Evolutionary conservation across 1,284 basidiomycete species (phyloP), one percentile per base, ranked within the genome.

Genomic region (Taiwanofungus camphoratus): DNA sequence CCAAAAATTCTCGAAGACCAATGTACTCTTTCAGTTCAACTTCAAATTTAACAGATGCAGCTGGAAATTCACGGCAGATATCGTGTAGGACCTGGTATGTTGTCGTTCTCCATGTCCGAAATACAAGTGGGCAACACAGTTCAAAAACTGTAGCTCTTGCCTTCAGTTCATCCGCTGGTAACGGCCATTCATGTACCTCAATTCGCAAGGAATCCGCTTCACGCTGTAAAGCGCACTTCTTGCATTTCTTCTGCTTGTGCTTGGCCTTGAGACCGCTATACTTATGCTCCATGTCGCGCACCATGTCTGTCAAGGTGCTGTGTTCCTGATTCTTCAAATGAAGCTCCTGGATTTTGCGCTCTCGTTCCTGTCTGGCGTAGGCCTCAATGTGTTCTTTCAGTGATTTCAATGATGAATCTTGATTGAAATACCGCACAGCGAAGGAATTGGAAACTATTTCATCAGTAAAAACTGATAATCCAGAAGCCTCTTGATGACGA

Each of bases 131-230:
- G 33, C 63, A 63, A 3, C 50, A 39, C 2, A 76, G 46, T 41
- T 79, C 76, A 36, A 79, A 77, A 0, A 77, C 57, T 0, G 64
- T 61, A 0, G 46, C 49, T 38, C 64, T 52, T 0, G 62, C 63
- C 1, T 42, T 21, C 1, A 57, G 29, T 2, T 21, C 2, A 7
- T 56, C 35, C 0, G 44, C 24, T 0, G 76, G 73, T 23, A 79
- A 52, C 0, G 74, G 75, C 76, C 73, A 76, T 39, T 79, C 76
- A 34, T 72, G 57, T 3, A 71, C 50, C 0, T 32, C 2, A 29
- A 78, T 74, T 0, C 30, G 8, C 52, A 76, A 50, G 0, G 6
- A 27, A 0, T 16, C 21, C 0, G 58, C 54, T 33, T 56, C 11
- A 1, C 32, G 24, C 26, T 62, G 42, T 3, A 65, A 47, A 1